These are phyloP conservation scores for Aspergillus tubingensis DNA, from an alignment of 2,329 filamentous ascomycete genomes.

Conservation along the genomic window DNA sequence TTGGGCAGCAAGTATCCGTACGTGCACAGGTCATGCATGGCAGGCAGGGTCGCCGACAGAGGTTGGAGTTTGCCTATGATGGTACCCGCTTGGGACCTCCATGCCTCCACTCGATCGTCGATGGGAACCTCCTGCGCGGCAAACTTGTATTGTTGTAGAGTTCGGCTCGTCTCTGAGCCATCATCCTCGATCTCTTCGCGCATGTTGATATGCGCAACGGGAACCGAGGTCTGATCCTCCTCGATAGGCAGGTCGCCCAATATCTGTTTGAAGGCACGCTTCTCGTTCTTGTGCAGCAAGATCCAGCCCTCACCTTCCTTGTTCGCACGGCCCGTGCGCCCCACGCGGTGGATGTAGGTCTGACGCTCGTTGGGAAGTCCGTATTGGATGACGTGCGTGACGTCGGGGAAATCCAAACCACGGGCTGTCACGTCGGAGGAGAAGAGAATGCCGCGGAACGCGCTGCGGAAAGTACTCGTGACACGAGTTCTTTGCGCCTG, in stretches of 20 bases:
- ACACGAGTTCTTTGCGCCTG: constrained; percentile 70
- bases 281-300: constrained; percentile 57
- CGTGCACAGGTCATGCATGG: constrained; percentile 33
- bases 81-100: constrained; percentile 28
- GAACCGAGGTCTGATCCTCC: constrained; percentile 21
- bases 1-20: background rate
- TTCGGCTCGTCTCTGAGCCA: constrained; percentile 19
- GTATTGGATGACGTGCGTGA: constrained; percentile 77
- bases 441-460: constrained; percentile 66
- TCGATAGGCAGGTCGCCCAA: constrained; percentile 16
- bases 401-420: constrained; percentile 80
- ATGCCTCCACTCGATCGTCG: constrained; percentile 32
- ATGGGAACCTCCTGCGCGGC: constrained; percentile 33
- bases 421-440: constrained; percentile 79
- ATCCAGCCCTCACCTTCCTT: constrained; percentile 65
- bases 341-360: constrained; percentile 75
- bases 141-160: constrained; percentile 46
- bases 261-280: constrained; percentile 43
- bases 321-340: constrained; percentile 70
- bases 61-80: constrained; percentile 26
- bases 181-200: constrained; percentile 7
- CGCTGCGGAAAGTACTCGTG: constrained; percentile 67
- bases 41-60: constrained; percentile 46
- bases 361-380: constrained; percentile 66
- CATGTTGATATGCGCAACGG: constrained; percentile 13